Base-by-base conservation (phyloP, 495 filamentous ascomycete species). In the Penicillium goetzii region DNA sequence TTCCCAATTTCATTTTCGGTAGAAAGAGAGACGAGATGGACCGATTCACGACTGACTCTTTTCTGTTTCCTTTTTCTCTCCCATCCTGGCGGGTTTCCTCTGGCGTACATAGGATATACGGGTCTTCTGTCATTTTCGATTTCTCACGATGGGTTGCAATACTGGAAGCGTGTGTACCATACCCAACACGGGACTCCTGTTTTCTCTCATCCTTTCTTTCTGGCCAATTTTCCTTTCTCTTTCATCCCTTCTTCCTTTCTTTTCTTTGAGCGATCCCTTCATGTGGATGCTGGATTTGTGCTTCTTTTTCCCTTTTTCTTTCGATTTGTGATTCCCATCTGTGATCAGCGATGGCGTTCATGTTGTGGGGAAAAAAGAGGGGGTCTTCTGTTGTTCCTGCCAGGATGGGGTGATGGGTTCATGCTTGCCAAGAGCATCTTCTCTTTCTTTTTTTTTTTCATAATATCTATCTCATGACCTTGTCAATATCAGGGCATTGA, bases 281-380 rank as follows among this genome's bases (percentile, higher is more conserved):
- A 12, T 25, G 52, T 36, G 52, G 52, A 55, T 55, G n/a, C 52
- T 21, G 52, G 32, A 25, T 55, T 55, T 36, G 2, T 36, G 19
- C 19, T 23, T 23, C 19, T 64, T 55, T 56, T 41, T n/a, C 55
- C 50, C 52, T 66, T 58, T 41, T 57, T 58, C 26, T 60, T 60
- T 51, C 45, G 56, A 34, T 67, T 64, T 67, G 53, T 68, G 56
- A 65, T 68, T 69, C 62, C 55, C 64, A 45, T 62, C 60, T 52
- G 56, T 32, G 59, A 55, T 71, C 76, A 76, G 74, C 72, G 71
- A 71, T 62, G 74, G 74, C 76, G 76, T 78, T 77, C 56, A 55
- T 55, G 17, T 11, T 59, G 52, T 57, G 63, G 70, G 67, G 61
- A 57, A 61, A 70, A 69, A 72, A 69, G 12, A 14, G 64, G 70